A percentile compares a stretch with the other conserved stretches of the same genome.
These are phyloP conservation scores for Halenospora varia DNA, from an alignment of 495 filamentous ascomycete genomes.

Conservation along the genomic window DNA sequence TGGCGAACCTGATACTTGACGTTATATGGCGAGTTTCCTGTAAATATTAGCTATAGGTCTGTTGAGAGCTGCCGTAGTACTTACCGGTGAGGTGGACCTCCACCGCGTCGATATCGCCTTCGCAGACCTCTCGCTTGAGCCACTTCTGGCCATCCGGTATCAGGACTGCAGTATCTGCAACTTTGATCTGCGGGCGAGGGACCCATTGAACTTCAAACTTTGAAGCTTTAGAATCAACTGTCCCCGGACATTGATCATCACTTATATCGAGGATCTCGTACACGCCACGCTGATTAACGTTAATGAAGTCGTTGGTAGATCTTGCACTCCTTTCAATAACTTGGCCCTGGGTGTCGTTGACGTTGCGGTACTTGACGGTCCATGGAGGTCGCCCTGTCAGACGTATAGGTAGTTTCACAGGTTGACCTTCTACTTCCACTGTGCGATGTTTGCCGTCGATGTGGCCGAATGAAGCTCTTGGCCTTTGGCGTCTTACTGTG, in stretches of 20 bases:
- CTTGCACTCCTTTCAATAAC: slow-evolving; percentile 29
- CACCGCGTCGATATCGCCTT: slow-evolving; percentile 86
- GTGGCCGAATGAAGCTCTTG: slow-evolving; percentile 75
- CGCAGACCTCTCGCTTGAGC: slow-evolving; percentile 78
- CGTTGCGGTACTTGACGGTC: slow-evolving; percentile 69
- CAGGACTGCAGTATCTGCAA: slow-evolving; percentile 59
- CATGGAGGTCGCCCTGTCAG: slow-evolving; percentile 81
- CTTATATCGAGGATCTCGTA: slow-evolving; percentile 75
- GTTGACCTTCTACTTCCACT: slow-evolving; percentile 69
- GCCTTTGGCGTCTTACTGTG: slow-evolving; percentile 79
- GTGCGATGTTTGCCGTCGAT: slow-evolving; percentile 71
- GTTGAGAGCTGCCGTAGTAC: slow-evolving; percentile 1
- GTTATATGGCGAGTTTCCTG: slow-evolving; percentile 74
- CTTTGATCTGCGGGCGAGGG: slow-evolving; percentile 65
- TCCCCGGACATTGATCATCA: slow-evolving; percentile 76
- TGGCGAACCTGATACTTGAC: slow-evolving; percentile 76
- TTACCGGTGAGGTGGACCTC: slow-evolving; percentile 75
- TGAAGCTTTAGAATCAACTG: slow-evolving; percentile 65
- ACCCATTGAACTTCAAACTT: slow-evolving; percentile 82
- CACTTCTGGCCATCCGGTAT: slow-evolving; percentile 44
- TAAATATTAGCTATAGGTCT: slow-evolving; percentile 7
- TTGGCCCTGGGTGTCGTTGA: slow-evolving; percentile 39
- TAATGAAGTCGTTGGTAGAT: slow-evolving; percentile 65
- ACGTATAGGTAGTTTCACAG: slow-evolving; percentile 71
- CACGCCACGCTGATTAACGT: slow-evolving; percentile 59